Evolutionary conservation across 2,329 filamentous ascomycete species (phyloP), one percentile per base, ranked within the genome.

Genomic region (Emmonsiellopsis sp.): DNA sequence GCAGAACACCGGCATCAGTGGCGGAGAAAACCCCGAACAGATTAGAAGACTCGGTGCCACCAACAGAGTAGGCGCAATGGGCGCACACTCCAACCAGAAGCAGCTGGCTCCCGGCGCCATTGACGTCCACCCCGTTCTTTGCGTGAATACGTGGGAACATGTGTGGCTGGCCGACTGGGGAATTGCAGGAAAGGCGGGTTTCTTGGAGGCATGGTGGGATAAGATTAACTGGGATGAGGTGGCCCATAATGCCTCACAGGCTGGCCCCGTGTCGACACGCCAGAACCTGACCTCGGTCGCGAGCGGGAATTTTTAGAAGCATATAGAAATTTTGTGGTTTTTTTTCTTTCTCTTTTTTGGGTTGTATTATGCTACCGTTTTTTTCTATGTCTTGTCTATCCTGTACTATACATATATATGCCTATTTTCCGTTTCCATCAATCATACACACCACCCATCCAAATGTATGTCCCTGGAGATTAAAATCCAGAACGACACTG

Each of bases 131-230:
- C 91, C 92, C 10, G 77, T 97, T 56, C 75, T 98, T 62, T 96
- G 92, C 68, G 80, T 97, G 55, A 97, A 90, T 73, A 95, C 90
- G 5, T 98, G 93, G 93, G 86, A 97, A 76, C 93, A 97, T 72
- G 85, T 86, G 7, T 98, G 87, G 82, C 74, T 97, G 68, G 80
- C 81, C 53, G 90, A 97, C 69, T 96, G 87, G 70, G 85, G 85
- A 5, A 69, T 84, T 53, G 77, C 76, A 44, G 89, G 88, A 49
- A 98, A 96, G 82, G 75, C 77, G 51, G 72, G 75, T 51, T 98
- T 82, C 69, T 77, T 91, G 51, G 80, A 87, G 66, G 77, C 78
- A 42, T 97, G 92, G 92, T 98, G 93, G 93, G 73, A 88, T 49
- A 77, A 76, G 51, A 85, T 98, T 60, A 83, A 98, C 72, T 98